Conservation (phyloP, 2,329 filamentous ascomycete species). For the Colletotrichum sidae region DNA sequence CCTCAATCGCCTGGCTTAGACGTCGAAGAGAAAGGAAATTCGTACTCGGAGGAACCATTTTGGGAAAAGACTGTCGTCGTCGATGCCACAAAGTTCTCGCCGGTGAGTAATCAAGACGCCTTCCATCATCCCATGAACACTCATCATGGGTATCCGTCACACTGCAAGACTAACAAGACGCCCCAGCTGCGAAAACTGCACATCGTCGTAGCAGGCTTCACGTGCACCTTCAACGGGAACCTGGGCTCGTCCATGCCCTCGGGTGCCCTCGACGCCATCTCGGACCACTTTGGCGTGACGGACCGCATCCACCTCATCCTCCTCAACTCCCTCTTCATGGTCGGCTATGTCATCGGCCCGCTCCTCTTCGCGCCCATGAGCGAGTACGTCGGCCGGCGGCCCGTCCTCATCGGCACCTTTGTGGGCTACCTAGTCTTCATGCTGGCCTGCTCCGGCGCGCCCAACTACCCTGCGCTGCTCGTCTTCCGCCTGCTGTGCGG, state of each 20-base stretch:
- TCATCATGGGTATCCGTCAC: background rate
- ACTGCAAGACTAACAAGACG: background rate
- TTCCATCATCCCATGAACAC: background rate
- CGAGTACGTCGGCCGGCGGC: slow-evolving; percentile 49
- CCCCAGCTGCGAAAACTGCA: slow-evolving; percentile 46
- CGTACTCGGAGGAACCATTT: slow-evolving; percentile 29
- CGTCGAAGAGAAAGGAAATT: slow-evolving; percentile 35
- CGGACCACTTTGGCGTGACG: slow-evolving; percentile 44
- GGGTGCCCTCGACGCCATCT: slow-evolving; percentile 49
- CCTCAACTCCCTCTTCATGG: slow-evolving; percentile 51
- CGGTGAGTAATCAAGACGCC: slow-evolving; percentile 37
- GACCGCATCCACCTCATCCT: slow-evolving; percentile 44
- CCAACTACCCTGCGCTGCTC: slow-evolving; percentile 56
- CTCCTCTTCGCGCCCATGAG: slow-evolving; percentile 49
- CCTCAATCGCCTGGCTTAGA: background rate
- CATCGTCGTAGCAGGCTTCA: slow-evolving; percentile 49
- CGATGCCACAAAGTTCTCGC: slow-evolving; percentile 47
- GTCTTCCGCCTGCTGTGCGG: slow-evolving; percentile 52
- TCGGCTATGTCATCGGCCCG: slow-evolving; percentile 49
- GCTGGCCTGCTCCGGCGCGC: slow-evolving; percentile 51
- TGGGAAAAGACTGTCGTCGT: slow-evolving; percentile 19
- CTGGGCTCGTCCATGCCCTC: slow-evolving; percentile 51
- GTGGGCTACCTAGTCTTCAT: slow-evolving; percentile 49
- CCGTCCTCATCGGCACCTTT: slow-evolving; percentile 48
- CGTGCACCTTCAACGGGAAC: slow-evolving; percentile 51